Evolutionary conservation across 2,329 filamentous ascomycete species (phyloP), one percentile per base, ranked within the genome.

Genomic region (Ophiosphaerella herpotricha): DNA sequence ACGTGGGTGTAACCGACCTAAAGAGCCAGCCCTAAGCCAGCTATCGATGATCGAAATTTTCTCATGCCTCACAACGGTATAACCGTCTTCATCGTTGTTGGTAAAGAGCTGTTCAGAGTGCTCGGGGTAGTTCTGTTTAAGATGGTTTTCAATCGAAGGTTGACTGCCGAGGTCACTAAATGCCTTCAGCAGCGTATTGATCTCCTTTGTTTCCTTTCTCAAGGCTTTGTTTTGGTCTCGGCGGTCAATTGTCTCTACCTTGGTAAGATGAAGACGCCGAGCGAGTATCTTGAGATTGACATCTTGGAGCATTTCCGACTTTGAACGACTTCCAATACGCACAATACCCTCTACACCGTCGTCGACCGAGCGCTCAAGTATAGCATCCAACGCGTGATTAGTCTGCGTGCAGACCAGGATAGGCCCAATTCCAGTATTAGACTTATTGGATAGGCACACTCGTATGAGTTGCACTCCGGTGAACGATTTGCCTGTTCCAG

Each of bases 401-500:
- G 78, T 81, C 58, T 61, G 23, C 9, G 7, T 36, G 13, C n/a
- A 36, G 21, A 65, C 54, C 7, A 82, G 54, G 6, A 82, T 77
- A 0, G 79, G 79, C 0, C 78, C 78, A 1, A 82, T 55, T 0
- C 64, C 45, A 1, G 58, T 70, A 14, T 53, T 60, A 0, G 51
- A 39, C 24, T 67, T 73, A 46, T 71, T 68, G 74, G 78, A 7
- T 74, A 87, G 61, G 4, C 86, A 63, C 0, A 79, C 75, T 52
- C 81, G 80, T 49, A 87, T 79, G n/a, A 89, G 65, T 39, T 80
- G 76, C 2, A 83, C 77, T 2, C 85, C 86, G 0, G 80, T 77
- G 55, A 80, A 88, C 3, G 77, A 82, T 63, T 90, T 90, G 0
- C 87, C 87, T 0, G 87, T 90, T 0, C 87, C 87, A 0, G 87